Evolutionary conservation across 176 grass and related monocot genomes (phyloP).

Genomic region (Eragrostis curvula): DNA sequence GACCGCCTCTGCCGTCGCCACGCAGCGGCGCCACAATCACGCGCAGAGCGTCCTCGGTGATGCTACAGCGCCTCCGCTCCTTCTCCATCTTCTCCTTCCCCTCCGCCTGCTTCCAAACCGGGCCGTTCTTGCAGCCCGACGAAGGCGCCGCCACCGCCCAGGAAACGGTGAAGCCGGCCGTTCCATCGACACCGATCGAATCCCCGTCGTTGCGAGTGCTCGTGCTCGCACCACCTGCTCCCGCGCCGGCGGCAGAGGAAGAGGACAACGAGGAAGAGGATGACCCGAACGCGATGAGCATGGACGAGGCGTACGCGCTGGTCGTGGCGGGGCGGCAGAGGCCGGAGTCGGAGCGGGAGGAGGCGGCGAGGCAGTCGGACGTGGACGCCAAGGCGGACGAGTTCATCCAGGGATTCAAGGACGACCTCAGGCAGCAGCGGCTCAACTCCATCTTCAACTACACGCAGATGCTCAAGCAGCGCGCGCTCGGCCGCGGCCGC

Average conservation of each 20-base stretch:
- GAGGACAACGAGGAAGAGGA: not conserved
- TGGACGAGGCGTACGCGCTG: conserved; percentile 55
- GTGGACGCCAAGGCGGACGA: conserved; percentile 54
- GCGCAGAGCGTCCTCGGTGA: conserved; percentile 45
- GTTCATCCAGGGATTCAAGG: conserved; percentile 40
- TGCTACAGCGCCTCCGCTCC: conserved; percentile 42
- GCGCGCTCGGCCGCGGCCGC: not conserved
- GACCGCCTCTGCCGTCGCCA: not conserved
- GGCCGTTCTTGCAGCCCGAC: not conserved
- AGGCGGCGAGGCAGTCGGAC: conserved; percentile 30
- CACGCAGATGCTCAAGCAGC: conserved; percentile 53
- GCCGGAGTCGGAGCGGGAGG: conserved; percentile 23
- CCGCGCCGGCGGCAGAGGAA: not conserved
- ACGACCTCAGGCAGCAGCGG: conserved; percentile 47
- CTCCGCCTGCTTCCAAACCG: conserved; percentile 15
- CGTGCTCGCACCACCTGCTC: not conserved
- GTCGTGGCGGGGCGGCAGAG: conserved; percentile 23
- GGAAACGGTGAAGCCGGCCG: not conserved
- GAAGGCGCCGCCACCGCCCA: not conserved
- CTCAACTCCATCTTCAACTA: conserved; percentile 64
- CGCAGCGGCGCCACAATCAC: conserved; percentile 6
- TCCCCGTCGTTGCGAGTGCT: not conserved
- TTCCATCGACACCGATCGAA: not conserved
- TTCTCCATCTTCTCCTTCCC: conserved; percentile 48
- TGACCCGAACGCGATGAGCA: conserved; percentile 40